Evolutionary conservation across 75 land plant genomes (phyloP).

Genomic region (Pinus tabuliformis): DNA sequence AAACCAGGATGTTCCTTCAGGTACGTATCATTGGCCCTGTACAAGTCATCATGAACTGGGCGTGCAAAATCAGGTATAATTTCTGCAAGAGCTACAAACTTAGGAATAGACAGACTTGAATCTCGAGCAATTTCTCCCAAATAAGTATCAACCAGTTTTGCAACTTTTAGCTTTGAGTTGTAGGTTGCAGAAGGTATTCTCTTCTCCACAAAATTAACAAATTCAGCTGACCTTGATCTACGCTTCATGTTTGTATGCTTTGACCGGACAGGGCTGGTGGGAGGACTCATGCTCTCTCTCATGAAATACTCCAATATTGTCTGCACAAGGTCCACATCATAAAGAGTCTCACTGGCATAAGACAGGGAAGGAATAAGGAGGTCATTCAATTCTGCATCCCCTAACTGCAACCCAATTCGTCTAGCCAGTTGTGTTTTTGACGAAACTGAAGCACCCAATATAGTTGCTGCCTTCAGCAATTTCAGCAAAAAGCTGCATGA

Average conservation of each 20-base stretch:
- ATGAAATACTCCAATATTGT: conserved; percentile 71
- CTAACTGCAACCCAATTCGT: conserved; percentile 58
- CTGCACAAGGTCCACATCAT: conserved; percentile 73
- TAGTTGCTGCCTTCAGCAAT: conserved; percentile 60
- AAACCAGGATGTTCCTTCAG: conserved; percentile 72
- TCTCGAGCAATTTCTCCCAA: conserved; percentile 65
- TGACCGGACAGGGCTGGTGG: conserved; percentile 43
- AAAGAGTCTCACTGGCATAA: conserved; percentile 22
- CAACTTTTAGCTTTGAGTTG: conserved; percentile 64
- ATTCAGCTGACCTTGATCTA: conserved; percentile 70
- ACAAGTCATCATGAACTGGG: conserved; percentile 70
- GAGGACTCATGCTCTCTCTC: conserved; percentile 63
- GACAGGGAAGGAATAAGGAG: conserved; percentile 49
- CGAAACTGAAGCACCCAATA: conserved; percentile 42
- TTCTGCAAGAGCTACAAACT: conserved; percentile 60
- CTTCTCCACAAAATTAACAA: conserved; percentile 58
- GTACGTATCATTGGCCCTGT: conserved; percentile 67
- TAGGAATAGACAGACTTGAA: conserved; percentile 45
- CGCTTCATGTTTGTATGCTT: conserved; percentile 31
- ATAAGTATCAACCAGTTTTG: conserved; percentile 74
- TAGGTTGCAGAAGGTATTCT: conserved; percentile 72
- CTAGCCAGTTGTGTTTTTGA: conserved; percentile 56
- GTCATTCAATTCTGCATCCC: conserved; percentile 62
- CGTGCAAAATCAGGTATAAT: conserved; percentile 62
- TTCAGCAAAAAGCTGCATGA: conserved; percentile 62